Conservation (phyloP, 2,329 filamentous ascomycete species). For the Clonostachys rosea region DNA sequence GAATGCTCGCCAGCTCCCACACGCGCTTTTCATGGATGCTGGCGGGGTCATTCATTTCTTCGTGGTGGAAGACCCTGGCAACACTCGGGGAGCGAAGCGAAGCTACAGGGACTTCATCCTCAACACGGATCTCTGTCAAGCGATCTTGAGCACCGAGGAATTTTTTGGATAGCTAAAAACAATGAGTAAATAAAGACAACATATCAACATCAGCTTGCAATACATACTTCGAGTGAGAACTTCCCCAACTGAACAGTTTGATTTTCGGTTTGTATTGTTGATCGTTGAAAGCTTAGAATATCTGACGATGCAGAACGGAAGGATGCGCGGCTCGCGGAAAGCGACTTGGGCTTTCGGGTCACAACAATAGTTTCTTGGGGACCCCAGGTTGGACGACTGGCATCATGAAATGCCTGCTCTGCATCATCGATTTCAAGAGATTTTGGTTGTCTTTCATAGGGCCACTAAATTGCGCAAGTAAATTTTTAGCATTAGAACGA, state of each 20-base stretch:
- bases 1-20: constrained; percentile 81
- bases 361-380: constrained; percentile 70
- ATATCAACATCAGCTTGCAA: neutral
- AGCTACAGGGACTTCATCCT: constrained; percentile 57
- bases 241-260: constrained; percentile 62
- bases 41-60: constrained; percentile 34
- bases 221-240: constrained; percentile 49
- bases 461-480: constrained; percentile 61
- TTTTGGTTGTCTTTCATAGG: constrained; percentile 76
- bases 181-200: neutral
- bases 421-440: constrained; percentile 57
- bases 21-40: constrained; percentile 65
- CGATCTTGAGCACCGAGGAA: constrained; percentile 51
- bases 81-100: constrained; percentile 31
- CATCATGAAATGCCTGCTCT: constrained; percentile 67
- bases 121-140: constrained; percentile 45
- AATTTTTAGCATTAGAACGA: constrained; percentile 39
- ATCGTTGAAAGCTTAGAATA: constrained; percentile 24
- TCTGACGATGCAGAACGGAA: constrained; percentile 9
- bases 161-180: constrained; percentile 45
- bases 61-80: constrained; percentile 32
- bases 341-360: constrained; percentile 28
- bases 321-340: neutral
- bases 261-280: constrained; percentile 55
- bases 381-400: constrained; percentile 76